Base-by-base conservation (phyloP, 2,329 filamentous ascomycete genomes). In the Phialocephala subalpina region DNA sequence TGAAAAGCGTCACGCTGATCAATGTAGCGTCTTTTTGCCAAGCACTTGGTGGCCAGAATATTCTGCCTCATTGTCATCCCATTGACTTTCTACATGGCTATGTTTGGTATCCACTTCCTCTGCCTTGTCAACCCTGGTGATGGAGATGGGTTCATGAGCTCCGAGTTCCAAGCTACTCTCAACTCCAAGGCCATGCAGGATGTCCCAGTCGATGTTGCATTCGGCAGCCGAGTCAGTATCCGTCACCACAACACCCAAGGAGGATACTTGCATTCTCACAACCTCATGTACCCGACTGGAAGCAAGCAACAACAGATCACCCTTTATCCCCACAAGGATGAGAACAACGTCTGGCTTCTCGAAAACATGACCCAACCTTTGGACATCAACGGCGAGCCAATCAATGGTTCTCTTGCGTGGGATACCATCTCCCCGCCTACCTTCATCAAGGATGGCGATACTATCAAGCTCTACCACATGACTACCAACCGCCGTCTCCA, bases 271-370 rank as follows among this genome's bases (percentile, higher is more conserved):
- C 96, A 99, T 82, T 98, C 96, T 8, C 96, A 99, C 79, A 88
- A 89, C 74, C 91, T 97, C 77, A 99, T 99, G 96, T 99, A 98
- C 78, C 96, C 96, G 3, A 93, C 90, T 9, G 96, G 96, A 72
- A 97, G 94, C 85, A 97, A 97, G 84, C 97, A 99, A 82, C 96
- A 99, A 79, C 96, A 99, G 79, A 93, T 99, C 74, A 99, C 96
- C 0, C 88, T 99, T 2, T 99, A 99, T 76, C 96, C 96, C 8
- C 96, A 99, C 86, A 98, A 98, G 85, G 96, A 99, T 75, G 93
- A 97, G 77, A 99, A 99, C 86, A 99, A 99, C 78, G 74, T 97
- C 64, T 99, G 93, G 88, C 81, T 97, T 40, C 78, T 98, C 64
- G 96, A 99, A 83, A 99, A 99, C 79, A 92, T 97, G 81, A 99